These are phyloP conservation scores for Calonectria ilicicola DNA, from an alignment of 2,329 filamentous ascomycete species.

Conservation along the genomic window DNA sequence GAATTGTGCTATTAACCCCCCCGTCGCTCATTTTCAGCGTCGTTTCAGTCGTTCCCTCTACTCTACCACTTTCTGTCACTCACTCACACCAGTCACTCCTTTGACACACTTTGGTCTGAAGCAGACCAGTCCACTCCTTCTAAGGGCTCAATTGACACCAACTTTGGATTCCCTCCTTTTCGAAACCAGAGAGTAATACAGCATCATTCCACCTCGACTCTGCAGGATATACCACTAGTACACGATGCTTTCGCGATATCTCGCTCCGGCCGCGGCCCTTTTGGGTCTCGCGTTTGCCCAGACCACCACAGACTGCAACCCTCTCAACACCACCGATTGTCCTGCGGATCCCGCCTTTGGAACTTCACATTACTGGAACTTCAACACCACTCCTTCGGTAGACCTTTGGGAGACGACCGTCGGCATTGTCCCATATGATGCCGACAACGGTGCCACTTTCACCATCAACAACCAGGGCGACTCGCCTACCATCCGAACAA, in stretches of 20 bases:
- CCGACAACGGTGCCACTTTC: constrained; percentile 76
- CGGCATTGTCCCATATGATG: constrained; percentile 72
- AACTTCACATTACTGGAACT: constrained; percentile 70
- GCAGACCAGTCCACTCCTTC: not conserved
- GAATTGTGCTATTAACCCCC: constrained; percentile 28
- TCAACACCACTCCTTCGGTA: constrained; percentile 71
- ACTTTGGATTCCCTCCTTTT: not conserved
- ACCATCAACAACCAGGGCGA: constrained; percentile 77
- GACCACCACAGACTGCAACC: constrained; percentile 76
- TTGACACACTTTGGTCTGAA: not conserved
- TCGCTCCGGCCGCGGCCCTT: constrained; percentile 52
- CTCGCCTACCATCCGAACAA: constrained; percentile 81
- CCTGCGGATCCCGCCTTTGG: constrained; percentile 74
- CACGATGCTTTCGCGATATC: constrained; percentile 42
- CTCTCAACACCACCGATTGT: constrained; percentile 40
- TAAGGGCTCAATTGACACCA: not conserved
- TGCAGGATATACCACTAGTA: not conserved
- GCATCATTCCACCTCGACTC: not conserved
- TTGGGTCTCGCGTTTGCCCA: constrained; percentile 72
- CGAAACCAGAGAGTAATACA: constrained; percentile 2
- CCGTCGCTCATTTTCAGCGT: constrained; percentile 25
- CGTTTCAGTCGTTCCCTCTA: constrained; percentile 19
- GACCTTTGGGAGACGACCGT: constrained; percentile 77
- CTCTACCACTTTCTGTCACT: not conserved
- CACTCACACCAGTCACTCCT: constrained; percentile 9